These are phyloP conservation scores for Spergularia bocconei DNA, from an alignment of 148 eudicot genomes.

Conservation along the genomic window DNA sequence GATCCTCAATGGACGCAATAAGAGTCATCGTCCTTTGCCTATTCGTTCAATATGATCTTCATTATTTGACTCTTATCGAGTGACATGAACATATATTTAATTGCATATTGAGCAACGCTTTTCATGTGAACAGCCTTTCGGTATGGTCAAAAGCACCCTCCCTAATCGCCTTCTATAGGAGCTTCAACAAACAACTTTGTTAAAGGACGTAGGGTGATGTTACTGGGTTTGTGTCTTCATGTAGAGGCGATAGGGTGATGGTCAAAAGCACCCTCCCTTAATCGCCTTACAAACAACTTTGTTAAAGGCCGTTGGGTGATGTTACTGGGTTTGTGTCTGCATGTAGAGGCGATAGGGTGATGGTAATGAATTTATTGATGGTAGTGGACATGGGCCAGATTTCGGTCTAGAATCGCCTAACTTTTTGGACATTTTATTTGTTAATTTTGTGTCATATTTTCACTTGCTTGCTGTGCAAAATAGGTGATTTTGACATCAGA, in stretches of 20 bases:
- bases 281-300: not conserved
- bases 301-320: not conserved
- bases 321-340: not conserved
- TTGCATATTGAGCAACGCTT: not conserved
- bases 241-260: constrained; percentile 3
- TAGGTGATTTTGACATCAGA: no score
- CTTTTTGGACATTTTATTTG: not conserved
- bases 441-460: not conserved
- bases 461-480: not conserved
- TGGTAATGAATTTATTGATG: not conserved
- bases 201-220: constrained; percentile 1
- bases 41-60: not conserved
- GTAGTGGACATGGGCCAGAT: not conserved
- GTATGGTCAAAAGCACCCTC: not conserved
- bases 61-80: not conserved
- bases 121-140: not conserved
- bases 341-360: constrained; percentile 5
- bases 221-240: not conserved
- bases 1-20: not conserved
- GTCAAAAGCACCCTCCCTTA: not conserved
- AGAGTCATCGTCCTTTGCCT: not conserved
- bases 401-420: not conserved
- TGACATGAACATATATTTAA: not conserved
- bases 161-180: not conserved
- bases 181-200: not conserved